These are phyloP conservation scores for Plasmodium berghei DNA, from an alignment of 169 alveolate species.

Conservation along the genomic window DNA sequence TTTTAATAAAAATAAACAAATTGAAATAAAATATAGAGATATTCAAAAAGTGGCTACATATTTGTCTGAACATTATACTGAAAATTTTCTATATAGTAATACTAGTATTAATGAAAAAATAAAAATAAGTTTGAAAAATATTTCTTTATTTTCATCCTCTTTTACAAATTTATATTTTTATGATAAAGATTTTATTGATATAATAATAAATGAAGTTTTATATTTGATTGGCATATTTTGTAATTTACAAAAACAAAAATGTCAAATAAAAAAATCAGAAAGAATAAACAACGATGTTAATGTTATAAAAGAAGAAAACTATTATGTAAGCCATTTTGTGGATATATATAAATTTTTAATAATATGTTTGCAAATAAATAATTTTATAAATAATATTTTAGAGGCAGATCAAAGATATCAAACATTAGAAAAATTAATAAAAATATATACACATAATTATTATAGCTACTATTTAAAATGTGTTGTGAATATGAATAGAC, in stretches of 20 bases:
- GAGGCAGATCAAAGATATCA: conserved; percentile 14
- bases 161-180: conserved; percentile 18
- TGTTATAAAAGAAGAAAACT: neutral
- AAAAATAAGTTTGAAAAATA: conserved; percentile 13
- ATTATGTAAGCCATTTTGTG: neutral
- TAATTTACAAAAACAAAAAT: neutral
- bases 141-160: conserved; percentile 4
- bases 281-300: neutral
- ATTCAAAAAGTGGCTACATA: conserved; percentile 9
- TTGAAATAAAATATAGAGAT: conserved; percentile 15
- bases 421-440: conserved; percentile 12
- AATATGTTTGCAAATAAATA: conserved; percentile 9
- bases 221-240: conserved; percentile 2
- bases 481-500: neutral
- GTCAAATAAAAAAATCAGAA: neutral
- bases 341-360: conserved; percentile 14
- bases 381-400: conserved; percentile 12
- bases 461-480: neutral
- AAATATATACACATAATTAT: conserved; percentile 5
- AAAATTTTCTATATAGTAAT: neutral
- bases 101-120: neutral
- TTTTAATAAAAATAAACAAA: neutral
- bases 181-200: conserved; percentile 15
- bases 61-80: neutral
- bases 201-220: conserved; percentile 2